Evolutionary conservation across 2,329 filamentous ascomycete species (phyloP), one percentile per base, ranked within the genome.

Genomic region (Stylonectria norvegica): DNA sequence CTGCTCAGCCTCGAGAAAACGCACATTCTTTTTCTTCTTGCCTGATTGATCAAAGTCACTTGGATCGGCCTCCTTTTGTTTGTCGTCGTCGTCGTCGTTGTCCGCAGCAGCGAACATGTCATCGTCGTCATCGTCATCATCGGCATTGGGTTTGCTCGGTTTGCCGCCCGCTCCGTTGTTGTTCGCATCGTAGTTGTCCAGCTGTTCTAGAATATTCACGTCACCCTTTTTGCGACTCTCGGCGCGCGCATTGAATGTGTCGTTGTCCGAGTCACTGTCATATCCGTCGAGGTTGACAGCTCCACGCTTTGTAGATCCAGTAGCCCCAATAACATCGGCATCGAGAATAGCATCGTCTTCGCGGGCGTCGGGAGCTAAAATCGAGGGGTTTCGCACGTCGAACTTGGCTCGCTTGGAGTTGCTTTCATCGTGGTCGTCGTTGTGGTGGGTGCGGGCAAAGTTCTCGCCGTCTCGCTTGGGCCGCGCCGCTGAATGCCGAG

Each of bases 251-350:
- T 93, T 79, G 63, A 95, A 94, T 31, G 86, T 89, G 60, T 97
- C 93, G 50, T 94, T 91, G 37, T 85, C 81, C 3, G 91, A 95
- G 65, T 98, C 93, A 8, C 86, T 93, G 54, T 97, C 91, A 68
- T 97, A 98, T 36, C 93, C 93, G 59, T 97, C 93, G 28, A 98
- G 81, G 58, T 97, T 96, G 40, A 98, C 87, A 0, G 91, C 93
- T 52, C 91, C 91, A 48, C 93, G 87, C 64, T 95, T 95, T 1
- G 89, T 87, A 8, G 82, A 80, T 2, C 79, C 79, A 14, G 80
- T 75, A 2, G 83, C 86, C 12, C 90, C 89, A 50, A 97, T 96
- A 27, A 96, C 90, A 60, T 97, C 93, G 16, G 90, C 89, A 36
- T 95, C 88, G 7, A 98, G 78, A 19, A 91, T 78, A 0, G 81